Percentiles rank a stretch among this genome's conserved stretches.
These are phyloP conservation scores for Aspergillus leporis DNA, from an alignment of 495 filamentous ascomycete species.

Conservation along the genomic window DNA sequence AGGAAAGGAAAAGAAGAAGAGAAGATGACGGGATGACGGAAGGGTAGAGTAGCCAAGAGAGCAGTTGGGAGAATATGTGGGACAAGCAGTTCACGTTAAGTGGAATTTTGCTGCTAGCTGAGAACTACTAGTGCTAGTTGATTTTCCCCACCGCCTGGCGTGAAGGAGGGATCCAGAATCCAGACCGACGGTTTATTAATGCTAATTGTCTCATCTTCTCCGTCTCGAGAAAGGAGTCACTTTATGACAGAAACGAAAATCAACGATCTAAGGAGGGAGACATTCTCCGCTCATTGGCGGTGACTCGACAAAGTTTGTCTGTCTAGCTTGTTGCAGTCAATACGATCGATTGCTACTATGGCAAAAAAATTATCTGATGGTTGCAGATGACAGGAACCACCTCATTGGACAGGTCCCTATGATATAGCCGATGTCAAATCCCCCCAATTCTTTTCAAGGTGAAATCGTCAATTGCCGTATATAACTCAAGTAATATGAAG, in stretches of 20 bases:
- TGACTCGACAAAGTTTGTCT: background rate
- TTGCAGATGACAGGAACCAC: conserved; percentile 1
- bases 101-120: background rate
- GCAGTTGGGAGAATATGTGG: background rate
- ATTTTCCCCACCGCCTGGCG: background rate
- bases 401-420: background rate
- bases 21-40: conserved; percentile 8
- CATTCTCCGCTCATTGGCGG: background rate
- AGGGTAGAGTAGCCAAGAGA: background rate
- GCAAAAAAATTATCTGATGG: background rate
- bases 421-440: background rate
- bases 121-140: background rate
- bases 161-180: conserved; percentile 4
- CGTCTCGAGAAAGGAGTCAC: no score
- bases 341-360: background rate
- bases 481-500: no score
- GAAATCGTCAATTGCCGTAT: background rate
- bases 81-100: conserved; percentile 1
- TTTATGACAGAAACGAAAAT: background rate
- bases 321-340: no score
- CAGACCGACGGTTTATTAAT: background rate
- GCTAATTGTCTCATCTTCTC: background rate
- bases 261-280: background rate
- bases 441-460: background rate
- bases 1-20: conserved; percentile 11